Evolutionary conservation across 2,329 filamentous ascomycete species (phyloP).

Genomic region (Diaporthe australafricana): DNA sequence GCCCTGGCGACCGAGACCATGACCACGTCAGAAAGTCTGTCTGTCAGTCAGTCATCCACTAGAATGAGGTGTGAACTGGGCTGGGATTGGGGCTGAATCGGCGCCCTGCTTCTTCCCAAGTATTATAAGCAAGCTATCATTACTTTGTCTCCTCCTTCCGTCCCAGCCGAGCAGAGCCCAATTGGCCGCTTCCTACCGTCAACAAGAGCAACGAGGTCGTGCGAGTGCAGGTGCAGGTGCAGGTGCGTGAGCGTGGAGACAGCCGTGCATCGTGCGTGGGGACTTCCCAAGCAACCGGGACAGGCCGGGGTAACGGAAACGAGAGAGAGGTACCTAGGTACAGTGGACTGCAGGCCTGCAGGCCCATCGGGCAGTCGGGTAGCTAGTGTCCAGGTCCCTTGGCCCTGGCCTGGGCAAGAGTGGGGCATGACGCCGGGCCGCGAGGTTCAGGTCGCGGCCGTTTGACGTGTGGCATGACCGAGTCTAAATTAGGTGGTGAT

Average conservation of each 20-base stretch:
- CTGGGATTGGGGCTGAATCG: neutral
- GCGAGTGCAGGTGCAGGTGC: neutral
- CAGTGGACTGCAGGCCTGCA: too few relatives aligned
- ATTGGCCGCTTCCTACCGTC: slow-evolving; percentile 3
- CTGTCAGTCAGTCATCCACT: neutral
- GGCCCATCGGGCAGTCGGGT: too few relatives aligned
- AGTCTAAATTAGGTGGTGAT: slow-evolving; percentile 13
- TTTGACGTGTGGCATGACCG: slow-evolving; percentile 28
- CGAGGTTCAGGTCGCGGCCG: slow-evolving; percentile 22
- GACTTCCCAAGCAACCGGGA: slow-evolving; percentile 28
- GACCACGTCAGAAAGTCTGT: slow-evolving; percentile 18
- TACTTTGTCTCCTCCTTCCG: slow-evolving; percentile 6
- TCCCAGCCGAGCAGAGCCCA: slow-evolving; percentile 8
- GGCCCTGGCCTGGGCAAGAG: neutral
- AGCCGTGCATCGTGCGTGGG: slow-evolving; percentile 18
- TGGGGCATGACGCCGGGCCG: slow-evolving; percentile 22
- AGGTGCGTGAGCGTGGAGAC: slow-evolving; percentile 4
- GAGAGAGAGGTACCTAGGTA: neutral
- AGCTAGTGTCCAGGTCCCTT: neutral
- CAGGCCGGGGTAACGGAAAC: slow-evolving; percentile 23
- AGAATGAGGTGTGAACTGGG: neutral
- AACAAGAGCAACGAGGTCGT: slow-evolving; percentile 25
- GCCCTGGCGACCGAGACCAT: slow-evolving; percentile 8
- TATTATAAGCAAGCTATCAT: too few relatives aligned
- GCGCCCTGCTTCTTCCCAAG: neutral